phyloP scores from a whole-genome alignment of 345 rosid genomes.

The Bruguiera gymnorhiza region DNA sequence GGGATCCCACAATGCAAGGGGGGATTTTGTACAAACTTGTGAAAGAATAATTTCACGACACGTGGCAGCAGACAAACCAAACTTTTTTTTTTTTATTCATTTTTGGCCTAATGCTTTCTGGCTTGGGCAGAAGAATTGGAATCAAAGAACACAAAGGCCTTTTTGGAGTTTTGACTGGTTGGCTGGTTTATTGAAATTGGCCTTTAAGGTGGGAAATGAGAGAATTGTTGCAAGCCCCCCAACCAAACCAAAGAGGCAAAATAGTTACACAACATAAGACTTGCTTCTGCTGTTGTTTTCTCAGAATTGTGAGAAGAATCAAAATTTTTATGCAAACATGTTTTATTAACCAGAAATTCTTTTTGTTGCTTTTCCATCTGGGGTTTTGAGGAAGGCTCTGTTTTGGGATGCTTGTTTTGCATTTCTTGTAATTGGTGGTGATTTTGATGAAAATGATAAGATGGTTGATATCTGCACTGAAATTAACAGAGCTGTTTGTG shows the following conservation, averaged over 20 bases:
- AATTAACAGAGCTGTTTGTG: constrained; percentile 71
- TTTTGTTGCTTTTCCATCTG: neutral
- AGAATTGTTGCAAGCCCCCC: constrained; percentile 28
- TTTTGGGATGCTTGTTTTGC: neutral
- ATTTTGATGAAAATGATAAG: constrained; percentile 48
- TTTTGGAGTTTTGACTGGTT: constrained; percentile 17
- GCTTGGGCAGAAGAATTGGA: neutral
- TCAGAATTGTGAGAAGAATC: too few relatives aligned
- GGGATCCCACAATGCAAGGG: constrained; percentile 4
- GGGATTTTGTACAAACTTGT: neutral
- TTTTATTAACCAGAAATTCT: too few relatives aligned
- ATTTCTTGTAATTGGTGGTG: neutral
- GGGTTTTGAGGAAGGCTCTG: constrained; percentile 30
- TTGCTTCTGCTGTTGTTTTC: neutral
- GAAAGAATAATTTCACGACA: constrained; percentile 18
- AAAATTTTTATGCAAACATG: too few relatives aligned
- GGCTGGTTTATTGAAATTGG: neutral
- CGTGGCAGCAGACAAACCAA: constrained; percentile 18
- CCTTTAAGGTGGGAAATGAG: constrained; percentile 28
- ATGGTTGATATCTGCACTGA: constrained; percentile 57
- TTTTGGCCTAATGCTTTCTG: neutral
- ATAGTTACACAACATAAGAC: neutral
- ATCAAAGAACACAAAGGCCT: constrained; percentile 12
- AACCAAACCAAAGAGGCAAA: neutral
- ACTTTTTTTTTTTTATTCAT: neutral